Evolutionary conservation across 176 grass and related monocot species (phyloP).

Genomic region (Eleusine indica): DNA sequence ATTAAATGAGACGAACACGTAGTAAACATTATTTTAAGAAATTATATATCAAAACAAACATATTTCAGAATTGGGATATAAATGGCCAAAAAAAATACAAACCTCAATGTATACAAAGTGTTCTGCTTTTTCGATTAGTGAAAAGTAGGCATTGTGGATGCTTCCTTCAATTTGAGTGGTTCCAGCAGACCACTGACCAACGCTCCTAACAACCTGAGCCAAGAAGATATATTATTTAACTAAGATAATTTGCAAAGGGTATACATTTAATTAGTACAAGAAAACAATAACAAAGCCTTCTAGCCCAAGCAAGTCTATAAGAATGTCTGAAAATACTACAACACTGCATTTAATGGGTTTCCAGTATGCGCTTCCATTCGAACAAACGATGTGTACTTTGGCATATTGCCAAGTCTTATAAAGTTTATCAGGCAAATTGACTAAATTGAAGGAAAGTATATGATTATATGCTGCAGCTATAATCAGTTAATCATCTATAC

Average conservation of each 20-base stretch:
- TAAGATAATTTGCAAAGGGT: background rate
- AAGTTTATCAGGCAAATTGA: background rate
- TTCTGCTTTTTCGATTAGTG: slow-evolving; percentile 90
- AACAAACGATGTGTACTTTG: background rate
- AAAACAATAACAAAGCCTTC: background rate
- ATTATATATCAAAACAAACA: slow-evolving; percentile 17
- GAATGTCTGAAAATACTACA: background rate
- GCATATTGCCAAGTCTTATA: background rate
- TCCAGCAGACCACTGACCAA: slow-evolving; percentile 96
- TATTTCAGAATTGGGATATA: slow-evolving; percentile 26
- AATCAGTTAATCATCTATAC: background rate
- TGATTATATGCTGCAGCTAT: background rate
- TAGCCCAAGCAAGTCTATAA: background rate
- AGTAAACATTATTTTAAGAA: slow-evolving; percentile 1
- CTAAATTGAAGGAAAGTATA: slow-evolving; percentile 14
- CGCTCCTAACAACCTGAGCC: slow-evolving; percentile 87
- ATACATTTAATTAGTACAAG: background rate
- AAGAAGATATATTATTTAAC: slow-evolving; percentile 24
- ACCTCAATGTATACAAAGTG: slow-evolving; percentile 99
- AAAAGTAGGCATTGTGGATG: slow-evolving; percentile 93
- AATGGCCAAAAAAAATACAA: background rate
- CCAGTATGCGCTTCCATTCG: background rate
- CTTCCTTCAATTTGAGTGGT: slow-evolving; percentile 97
- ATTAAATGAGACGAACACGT: slow-evolving; percentile 16
- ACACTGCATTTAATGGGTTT: background rate